Base-by-base conservation (phyloP, 768 basidiomycete species). In the Trametes sanguinea region DNA sequence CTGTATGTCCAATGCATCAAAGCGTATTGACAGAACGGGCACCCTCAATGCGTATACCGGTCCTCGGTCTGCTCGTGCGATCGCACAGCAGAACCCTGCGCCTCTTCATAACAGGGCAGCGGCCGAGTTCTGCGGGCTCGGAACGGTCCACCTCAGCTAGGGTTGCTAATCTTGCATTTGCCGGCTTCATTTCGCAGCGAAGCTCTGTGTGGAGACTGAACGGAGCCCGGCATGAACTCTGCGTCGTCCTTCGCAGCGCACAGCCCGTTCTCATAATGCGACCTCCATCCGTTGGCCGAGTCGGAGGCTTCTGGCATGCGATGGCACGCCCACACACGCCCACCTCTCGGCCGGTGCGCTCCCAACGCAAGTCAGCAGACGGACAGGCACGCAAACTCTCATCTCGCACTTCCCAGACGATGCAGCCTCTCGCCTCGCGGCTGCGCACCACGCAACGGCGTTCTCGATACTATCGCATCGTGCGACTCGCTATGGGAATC, bases 401-500 rank as follows among this genome's bases (percentile, higher is more conserved):
- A 29, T 17, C 48, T 44, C 54, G 40, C 32, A 48, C 57, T 59
- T 59, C 48, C 61, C 61, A 62, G 61, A 62, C 57, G 35, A 37
- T 11, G 11, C 35, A 37, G 11, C 6, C 35, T 56, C 45, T 57
- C 61, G 50, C 55, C 50, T 57, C 35, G n/a, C 61, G 50, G 39
- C 61, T 62, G 61, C 61, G 61, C 48, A 39, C 40, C 8, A 53
- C 33, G 59, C 60, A 33, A 33, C 11, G 22, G 6, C 35, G 35
- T 37, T 37, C 35, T 37, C 6, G 45, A 35, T 22, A 22, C 22
- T 22, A 22, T 3, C 47, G 29, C n/a, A 35, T 30, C 54, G 33
- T 33, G 9, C 54, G 35, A 57, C 44, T 43, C 37, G 35, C 55
- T 51, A 51, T 62, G 61, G 61, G 50, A 62, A 62, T 62, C 45